phyloP scores from a whole-genome alignment of 2,329 filamentous ascomycete species.

The Monosporascus ibericus region DNA sequence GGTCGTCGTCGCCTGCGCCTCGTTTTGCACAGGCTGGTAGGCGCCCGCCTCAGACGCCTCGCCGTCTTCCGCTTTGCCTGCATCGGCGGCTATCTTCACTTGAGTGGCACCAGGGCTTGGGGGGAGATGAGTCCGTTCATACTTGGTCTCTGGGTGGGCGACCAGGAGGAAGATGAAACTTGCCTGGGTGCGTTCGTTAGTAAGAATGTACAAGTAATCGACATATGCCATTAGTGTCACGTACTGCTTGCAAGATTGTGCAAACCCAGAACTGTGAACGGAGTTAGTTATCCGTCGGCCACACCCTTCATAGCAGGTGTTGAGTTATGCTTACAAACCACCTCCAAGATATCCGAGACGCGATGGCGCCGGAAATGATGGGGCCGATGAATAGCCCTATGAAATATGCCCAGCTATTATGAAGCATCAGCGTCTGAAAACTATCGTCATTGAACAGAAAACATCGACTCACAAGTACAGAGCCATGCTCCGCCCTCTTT shows the following conservation, averaged over 20 bases:
- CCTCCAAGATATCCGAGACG: constrained; percentile 22
- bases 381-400: constrained; percentile 27
- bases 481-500: constrained; percentile 22
- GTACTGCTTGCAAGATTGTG: constrained; percentile 23
- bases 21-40: constrained; percentile 4
- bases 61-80: constrained; percentile 1
- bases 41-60: neutral
- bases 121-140: constrained; percentile 14
- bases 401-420: constrained; percentile 24
- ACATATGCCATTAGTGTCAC: neutral
- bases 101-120: neutral
- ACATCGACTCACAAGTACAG: constrained; percentile 20
- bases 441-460: neutral
- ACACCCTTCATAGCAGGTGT: neutral
- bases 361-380: constrained; percentile 27
- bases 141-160: constrained; percentile 25
- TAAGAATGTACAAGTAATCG: neutral
- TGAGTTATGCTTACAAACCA: constrained; percentile 22
- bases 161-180: constrained; percentile 21
- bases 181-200: constrained; percentile 9
- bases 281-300: neutral
- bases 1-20: neutral
- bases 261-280: constrained; percentile 25
- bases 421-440: neutral
- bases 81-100: constrained; percentile 1